Evolutionary conservation across 495 filamentous ascomycete genomes (phyloP).

Genomic region (Aspergillus leporis): DNA sequence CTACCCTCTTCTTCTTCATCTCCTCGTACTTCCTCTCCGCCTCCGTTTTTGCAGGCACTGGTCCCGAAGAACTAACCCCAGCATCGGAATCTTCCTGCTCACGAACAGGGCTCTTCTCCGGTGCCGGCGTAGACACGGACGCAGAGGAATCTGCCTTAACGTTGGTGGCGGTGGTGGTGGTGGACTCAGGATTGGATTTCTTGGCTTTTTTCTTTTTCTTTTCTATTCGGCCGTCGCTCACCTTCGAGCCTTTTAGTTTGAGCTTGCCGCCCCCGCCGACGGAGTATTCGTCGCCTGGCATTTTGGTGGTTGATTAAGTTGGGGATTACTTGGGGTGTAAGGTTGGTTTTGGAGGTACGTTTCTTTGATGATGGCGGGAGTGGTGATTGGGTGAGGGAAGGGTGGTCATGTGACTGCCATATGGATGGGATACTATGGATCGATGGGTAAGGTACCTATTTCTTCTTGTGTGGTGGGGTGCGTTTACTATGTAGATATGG

Average conservation of each 20-base stretch:
- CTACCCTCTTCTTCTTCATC: conserved; percentile 72
- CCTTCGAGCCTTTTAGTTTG: conserved; percentile 75
- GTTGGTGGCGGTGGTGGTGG: background rate
- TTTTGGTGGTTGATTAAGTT: background rate
- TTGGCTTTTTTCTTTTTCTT: conserved; percentile 68
- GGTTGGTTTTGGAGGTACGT: background rate
- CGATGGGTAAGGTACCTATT: background rate
- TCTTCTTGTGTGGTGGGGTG: background rate
- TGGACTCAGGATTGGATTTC: conserved; percentile 36
- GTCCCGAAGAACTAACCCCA: background rate
- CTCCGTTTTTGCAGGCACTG: conserved; percentile 68
- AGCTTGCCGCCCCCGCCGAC: conserved; percentile 65
- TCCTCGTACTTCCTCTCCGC: conserved; percentile 82
- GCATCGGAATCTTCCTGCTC: background rate
- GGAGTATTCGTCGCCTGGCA: conserved; percentile 64
- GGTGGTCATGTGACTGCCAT: background rate
- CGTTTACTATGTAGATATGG: background rate
- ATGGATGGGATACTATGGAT: background rate
- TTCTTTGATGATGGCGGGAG: background rate
- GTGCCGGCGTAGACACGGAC: background rate
- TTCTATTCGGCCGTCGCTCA: conserved; percentile 50
- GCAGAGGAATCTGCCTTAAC: background rate
- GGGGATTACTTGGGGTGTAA: background rate
- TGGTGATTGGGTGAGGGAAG: background rate
- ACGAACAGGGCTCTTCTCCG: background rate